These are phyloP conservation scores for Colletotrichum graminicola DNA, from an alignment of 2,329 filamentous ascomycete genomes.

Conservation along the genomic window DNA sequence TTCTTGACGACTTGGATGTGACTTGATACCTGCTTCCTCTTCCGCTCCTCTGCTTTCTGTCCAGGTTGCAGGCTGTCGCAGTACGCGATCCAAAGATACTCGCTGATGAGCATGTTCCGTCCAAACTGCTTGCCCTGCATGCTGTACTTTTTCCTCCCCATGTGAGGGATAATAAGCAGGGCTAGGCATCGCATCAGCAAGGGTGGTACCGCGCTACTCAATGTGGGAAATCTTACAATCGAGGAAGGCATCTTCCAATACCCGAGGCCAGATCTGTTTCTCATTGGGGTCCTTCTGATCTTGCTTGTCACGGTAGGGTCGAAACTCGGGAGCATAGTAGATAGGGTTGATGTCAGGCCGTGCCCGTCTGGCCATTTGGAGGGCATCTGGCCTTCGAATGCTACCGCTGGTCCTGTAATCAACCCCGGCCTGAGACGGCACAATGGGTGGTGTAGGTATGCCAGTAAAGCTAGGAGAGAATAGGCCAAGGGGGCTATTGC, in stretches of 20 bases:
- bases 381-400: constrained; percentile 47
- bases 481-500: constrained; percentile 57
- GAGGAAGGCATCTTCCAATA: constrained; percentile 75
- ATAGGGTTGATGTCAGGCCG: constrained; percentile 67
- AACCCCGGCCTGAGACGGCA: constrained; percentile 61
- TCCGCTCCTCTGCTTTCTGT: constrained; percentile 60
- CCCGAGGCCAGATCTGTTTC: constrained; percentile 71
- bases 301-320: constrained; percentile 75
- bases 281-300: constrained; percentile 73
- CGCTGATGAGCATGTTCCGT: constrained; percentile 77
- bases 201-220: not conserved
- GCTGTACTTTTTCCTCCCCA: constrained; percentile 75
- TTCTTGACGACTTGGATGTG: constrained; percentile 79
- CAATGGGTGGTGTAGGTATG: constrained; percentile 62
- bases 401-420: constrained; percentile 50
- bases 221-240: constrained; percentile 64
- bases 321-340: constrained; percentile 72
- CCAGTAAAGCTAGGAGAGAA: constrained; percentile 61
- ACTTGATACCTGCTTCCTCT: constrained; percentile 76
- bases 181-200: constrained; percentile 55
- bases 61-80: constrained; percentile 60
- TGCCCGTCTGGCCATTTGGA: constrained; percentile 48
- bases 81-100: constrained; percentile 73
- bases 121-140: constrained; percentile 74
- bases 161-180: constrained; percentile 73